Conservation (phyloP, 2,329 filamentous ascomycete species). For the Pestalotiopsis sp. region DNA sequence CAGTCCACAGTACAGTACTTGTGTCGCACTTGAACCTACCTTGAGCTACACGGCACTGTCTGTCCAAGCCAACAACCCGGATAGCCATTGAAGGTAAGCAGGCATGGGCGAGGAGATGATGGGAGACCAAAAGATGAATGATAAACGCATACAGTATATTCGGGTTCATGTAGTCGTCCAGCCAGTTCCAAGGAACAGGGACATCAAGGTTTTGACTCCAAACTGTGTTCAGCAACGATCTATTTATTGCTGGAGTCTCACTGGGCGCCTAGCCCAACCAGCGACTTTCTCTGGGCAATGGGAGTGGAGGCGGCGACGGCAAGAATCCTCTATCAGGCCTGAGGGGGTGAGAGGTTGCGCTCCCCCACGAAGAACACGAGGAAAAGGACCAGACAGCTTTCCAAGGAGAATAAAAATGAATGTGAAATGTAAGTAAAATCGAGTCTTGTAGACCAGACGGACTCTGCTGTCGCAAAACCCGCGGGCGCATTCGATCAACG, state of each 20-base stretch:
- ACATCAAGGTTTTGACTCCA: conserved; percentile 4
- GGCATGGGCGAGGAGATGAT: neutral
- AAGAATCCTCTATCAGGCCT: conserved; percentile 9
- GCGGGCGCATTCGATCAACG: neutral
- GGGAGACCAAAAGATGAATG: neutral
- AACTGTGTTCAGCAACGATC: neutral
- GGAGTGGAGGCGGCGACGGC: conserved; percentile 5
- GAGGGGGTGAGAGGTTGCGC: neutral
- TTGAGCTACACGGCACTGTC: neutral
- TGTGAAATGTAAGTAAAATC: neutral
- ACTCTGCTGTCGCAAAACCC: neutral
- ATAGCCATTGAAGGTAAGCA: neutral
- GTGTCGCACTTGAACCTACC: neutral
- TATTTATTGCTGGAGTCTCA: neutral
- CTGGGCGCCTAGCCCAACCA: conserved; percentile 10
- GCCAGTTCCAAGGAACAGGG: neutral
- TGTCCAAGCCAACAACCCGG: neutral
- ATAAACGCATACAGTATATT: neutral
- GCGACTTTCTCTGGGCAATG: neutral
- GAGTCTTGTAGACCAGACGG: neutral
- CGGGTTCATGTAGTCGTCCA: neutral
- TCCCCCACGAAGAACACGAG: neutral
- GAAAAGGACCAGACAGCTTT: neutral
- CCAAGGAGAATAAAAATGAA: neutral
- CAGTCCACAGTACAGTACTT: neutral